phyloP scores from a whole-genome alignment of 192 early-diverging fungal species.

The Kappamyces sp. region DNA sequence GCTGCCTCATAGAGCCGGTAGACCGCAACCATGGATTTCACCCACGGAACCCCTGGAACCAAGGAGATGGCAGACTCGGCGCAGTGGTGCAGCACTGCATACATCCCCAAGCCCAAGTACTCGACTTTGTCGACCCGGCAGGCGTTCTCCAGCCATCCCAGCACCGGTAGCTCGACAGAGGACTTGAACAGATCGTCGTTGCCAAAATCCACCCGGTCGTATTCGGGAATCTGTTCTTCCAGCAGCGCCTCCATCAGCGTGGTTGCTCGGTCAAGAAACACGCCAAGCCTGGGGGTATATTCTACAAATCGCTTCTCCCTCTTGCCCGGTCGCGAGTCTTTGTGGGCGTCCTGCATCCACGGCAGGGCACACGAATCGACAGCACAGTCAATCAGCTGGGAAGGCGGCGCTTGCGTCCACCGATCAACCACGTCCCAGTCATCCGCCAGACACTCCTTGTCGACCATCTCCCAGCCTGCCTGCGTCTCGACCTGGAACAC shows the following conservation, averaged over 20 bases:
- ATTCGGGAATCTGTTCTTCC: too few species aligned
- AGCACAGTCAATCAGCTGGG: conserved; percentile 25
- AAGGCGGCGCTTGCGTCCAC: conserved; percentile 44
- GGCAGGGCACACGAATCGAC: conserved; percentile 14
- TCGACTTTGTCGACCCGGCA: too few species aligned
- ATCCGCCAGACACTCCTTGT: conserved; percentile 40
- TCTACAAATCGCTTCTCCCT: not conserved
- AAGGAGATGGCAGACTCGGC: too few species aligned
- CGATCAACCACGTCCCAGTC: conserved; percentile 33
- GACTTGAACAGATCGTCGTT: conserved; percentile 7
- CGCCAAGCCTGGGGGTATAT: not conserved
- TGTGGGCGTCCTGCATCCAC: conserved; percentile 10
- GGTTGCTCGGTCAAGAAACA: not conserved
- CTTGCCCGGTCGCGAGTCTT: too few species aligned
- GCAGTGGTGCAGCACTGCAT: too few species aligned
- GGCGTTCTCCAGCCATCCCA: not conserved
- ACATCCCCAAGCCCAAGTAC: too few species aligned
- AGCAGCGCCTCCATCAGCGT: not conserved
- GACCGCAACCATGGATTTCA: too few species aligned
- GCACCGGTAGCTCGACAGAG: not conserved
- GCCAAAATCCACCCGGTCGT: too few species aligned
- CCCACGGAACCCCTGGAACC: too few species aligned
- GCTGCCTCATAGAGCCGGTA: not conserved
- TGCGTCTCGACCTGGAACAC: conserved; percentile 35
- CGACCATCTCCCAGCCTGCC: conserved; percentile 31